These are phyloP conservation scores for Artemisia argyi DNA, from an alignment of 129 eudicot genomes.

Conservation along the genomic window DNA sequence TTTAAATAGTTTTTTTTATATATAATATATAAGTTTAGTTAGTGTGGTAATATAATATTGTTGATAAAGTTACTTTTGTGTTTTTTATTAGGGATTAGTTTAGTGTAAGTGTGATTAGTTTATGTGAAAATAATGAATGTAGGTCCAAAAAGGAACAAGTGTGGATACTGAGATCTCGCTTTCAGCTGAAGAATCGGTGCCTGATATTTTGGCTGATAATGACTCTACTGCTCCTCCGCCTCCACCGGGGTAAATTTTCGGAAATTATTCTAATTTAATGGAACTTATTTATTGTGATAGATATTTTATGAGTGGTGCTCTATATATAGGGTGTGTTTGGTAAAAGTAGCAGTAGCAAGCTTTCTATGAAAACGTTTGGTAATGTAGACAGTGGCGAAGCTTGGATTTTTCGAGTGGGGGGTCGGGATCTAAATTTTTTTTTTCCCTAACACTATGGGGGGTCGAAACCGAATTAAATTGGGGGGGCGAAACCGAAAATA, in stretches of 20 bases:
- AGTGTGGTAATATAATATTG: slow-evolving; percentile 22
- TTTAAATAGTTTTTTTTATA: background rate
- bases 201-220: slow-evolving; percentile 49
- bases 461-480: too few relatives aligned
- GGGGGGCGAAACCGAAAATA: too few relatives aligned
- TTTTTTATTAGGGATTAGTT: slow-evolving; percentile 27
- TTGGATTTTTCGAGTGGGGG: too few relatives aligned
- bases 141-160: slow-evolving; percentile 63
- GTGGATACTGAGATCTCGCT: slow-evolving; percentile 58
- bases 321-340: too few relatives aligned
- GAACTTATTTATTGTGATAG: background rate
- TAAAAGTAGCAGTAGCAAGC: too few relatives aligned
- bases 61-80: slow-evolving; percentile 25
- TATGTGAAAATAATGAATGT: slow-evolving; percentile 35
- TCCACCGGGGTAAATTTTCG: slow-evolving; percentile 48
- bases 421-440: too few relatives aligned
- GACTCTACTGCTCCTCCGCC: slow-evolving; percentile 39
- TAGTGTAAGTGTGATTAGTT: slow-evolving; percentile 1
- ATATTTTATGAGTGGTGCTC: slow-evolving; percentile 9
- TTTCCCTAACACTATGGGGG: too few relatives aligned
- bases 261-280: background rate
- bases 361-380: too few relatives aligned
- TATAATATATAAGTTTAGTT: too few relatives aligned
- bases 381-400: too few relatives aligned
- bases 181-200: slow-evolving; percentile 57